Conservation (phyloP, 2,329 filamentous ascomycete species). For the Hypoxylon sp. region DNA sequence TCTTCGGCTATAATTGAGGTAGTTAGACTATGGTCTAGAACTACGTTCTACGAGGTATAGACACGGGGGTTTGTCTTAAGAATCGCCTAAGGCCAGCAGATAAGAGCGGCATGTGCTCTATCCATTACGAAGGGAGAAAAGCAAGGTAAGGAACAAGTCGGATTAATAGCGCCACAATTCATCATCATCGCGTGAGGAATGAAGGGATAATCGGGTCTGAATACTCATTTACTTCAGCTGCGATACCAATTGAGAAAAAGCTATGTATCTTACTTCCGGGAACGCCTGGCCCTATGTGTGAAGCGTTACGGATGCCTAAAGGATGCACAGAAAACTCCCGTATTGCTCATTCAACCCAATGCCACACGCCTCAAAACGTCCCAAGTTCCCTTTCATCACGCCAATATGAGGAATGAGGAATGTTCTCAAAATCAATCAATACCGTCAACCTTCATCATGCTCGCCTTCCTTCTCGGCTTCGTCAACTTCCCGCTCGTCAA, state of each 20-base stretch:
- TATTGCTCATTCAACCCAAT: constrained; percentile 51
- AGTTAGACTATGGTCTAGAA: constrained; percentile 4
- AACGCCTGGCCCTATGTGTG: constrained; percentile 50
- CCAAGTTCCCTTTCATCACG: constrained; percentile 35
- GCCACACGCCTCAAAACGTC: constrained; percentile 45
- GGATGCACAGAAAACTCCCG: constrained; percentile 43
- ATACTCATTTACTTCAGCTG: constrained; percentile 25
- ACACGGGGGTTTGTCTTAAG: constrained; percentile 16
- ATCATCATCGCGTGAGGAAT: constrained; percentile 23
- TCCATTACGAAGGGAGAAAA: constrained; percentile 28
- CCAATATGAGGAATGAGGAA: constrained; percentile 29
- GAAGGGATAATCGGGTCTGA: constrained; percentile 28
- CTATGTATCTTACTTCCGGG: constrained; percentile 42
- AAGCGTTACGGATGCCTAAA: constrained; percentile 44
- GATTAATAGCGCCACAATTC: background rate
- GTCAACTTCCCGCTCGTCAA: constrained; percentile 26
- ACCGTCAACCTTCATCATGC: constrained; percentile 25
- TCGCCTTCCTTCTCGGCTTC: constrained; percentile 5
- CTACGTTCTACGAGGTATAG: background rate
- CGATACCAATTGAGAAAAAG: constrained; percentile 28
- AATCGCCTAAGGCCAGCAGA: background rate
- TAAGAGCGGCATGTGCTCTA: constrained; percentile 4
- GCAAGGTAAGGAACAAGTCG: constrained; percentile 3
- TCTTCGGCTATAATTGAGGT: constrained; percentile 1
- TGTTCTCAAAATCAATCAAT: constrained; percentile 36